Base-by-base conservation (phyloP, 2,329 filamentous ascomycete species). In the Neofusicoccum kwambonambiense region DNA sequence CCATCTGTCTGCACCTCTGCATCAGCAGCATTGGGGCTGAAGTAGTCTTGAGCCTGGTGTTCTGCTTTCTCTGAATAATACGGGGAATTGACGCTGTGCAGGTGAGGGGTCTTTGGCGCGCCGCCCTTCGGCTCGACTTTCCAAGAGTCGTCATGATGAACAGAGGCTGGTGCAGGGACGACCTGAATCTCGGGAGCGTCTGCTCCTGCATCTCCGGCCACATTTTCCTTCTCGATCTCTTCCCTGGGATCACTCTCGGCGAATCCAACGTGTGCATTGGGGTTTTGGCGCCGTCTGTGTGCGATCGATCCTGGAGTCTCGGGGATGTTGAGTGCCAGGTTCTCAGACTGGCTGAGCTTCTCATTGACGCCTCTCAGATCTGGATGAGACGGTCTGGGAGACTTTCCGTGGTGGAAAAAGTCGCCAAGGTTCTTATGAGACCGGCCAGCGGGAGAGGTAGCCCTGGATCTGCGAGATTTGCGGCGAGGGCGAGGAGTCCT, bases 401-500 rank as follows among this genome's bases (percentile, higher is more conserved):
- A 52, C 27, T 47, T 65, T 3, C 37, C 15, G 19, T 57, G 51
- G 42, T 60, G 56, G 31, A 60, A 47, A 6, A 60, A 47, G 41
- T 49, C 49, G 61, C 52, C 72, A 69, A 50, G 67, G 19, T 31
- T 34, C 31, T 42, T 60, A 19, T 42, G 31, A 11, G 51, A 11
- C 37, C 51, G 62, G 2, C 45, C 54, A 4, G 45, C 56, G 2
- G 64, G 47, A 7, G 64, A 62, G 5, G 64, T 27, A n/a, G 45
- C 47, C 31, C 58, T 13, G 19, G 64, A 56, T 13, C 54, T 52
- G 19, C 51, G 47, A 5, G 34, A 42, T n/a, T 49, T 58, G 68
- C 74, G 62, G 67, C 73, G 67, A 37, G 84, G 80, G 35, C 80
- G 78, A 8, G 93, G 93, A 2, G 90, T 89, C 54, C 94, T 84